Percentiles rank a stretch among this genome's conserved stretches.
Conservation (phyloP, 768 basidiomycete genomes). For the Royoungia palumana region DNA sequence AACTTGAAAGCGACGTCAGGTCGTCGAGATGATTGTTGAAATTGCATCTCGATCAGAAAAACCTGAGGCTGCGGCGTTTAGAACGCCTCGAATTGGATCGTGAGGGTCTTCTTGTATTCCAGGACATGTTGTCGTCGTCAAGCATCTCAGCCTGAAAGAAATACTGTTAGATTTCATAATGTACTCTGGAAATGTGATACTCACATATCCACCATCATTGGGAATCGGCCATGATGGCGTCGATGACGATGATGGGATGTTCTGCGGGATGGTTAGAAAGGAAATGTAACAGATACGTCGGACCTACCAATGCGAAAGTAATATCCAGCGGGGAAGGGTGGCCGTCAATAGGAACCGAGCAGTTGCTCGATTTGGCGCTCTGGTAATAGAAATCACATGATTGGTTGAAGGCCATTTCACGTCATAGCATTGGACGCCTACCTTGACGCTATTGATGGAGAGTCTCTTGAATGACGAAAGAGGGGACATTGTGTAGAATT, state of each 20-base stretch:
- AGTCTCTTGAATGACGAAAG: slow-evolving; percentile 21
- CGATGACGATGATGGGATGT: slow-evolving; percentile 10
- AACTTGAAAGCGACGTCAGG: not conserved
- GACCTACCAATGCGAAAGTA: slow-evolving; percentile 21
- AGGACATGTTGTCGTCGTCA: slow-evolving; percentile 30
- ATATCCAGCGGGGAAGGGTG: slow-evolving; percentile 21
- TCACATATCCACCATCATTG: slow-evolving; percentile 16
- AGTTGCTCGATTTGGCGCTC: slow-evolving; percentile 18
- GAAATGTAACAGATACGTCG: not conserved
- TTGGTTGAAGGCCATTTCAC: not conserved
- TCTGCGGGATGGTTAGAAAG: slow-evolving; percentile 3
- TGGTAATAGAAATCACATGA: slow-evolving; percentile 1
- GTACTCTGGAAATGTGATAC: not conserved
- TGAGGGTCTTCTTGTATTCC: slow-evolving; percentile 11
- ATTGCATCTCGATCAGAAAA: slow-evolving; percentile 9
- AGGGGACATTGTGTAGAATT: slow-evolving; percentile 13
- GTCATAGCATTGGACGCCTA: slow-evolving; percentile 1
- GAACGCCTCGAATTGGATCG: slow-evolving; percentile 1
- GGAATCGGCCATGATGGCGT: not conserved
- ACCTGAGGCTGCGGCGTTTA: slow-evolving; percentile 3
- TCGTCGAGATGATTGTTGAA: not conserved
- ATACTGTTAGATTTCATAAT: not conserved
- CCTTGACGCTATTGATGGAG: slow-evolving; percentile 20
- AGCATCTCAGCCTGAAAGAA: slow-evolving; percentile 25
- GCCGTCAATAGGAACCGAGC: slow-evolving; percentile 10